Evolutionary conservation across 306 rosid species (phyloP), one percentile per base, ranked within the genome.

Genomic region (Gillenia trifoliata): DNA sequence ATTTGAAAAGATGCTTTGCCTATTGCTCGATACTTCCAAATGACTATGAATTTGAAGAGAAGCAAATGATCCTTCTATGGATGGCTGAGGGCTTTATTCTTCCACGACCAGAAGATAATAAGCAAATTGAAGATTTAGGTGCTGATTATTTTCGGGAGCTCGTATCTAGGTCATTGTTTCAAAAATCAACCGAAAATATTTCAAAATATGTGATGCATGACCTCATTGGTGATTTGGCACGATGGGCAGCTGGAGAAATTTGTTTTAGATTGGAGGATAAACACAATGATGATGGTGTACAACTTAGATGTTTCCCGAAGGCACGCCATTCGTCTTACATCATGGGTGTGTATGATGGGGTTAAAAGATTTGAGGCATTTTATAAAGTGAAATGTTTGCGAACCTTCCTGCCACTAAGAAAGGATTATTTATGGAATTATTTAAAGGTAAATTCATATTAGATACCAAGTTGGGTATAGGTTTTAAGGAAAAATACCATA

Each of bases 1-100:
- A 36, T 19, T 25, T 84, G 15, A 84, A 84, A 4, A 59, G 62
- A 11, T 84, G 88, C 7, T 84, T 85, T 81, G 79, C 88, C 11
- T 85, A 81, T 67, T 78, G 82, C 10, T 82, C 83, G 0, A 69
- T 85, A 22, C 54, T 85, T 0, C 83, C 85, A 0, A 77, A 74
- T 36, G 83, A 45, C 59, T 77, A 71, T 49, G 45, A 19, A 49
- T 41, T 81, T 4, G 13, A 50, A 5, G 76, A 73, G 13, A 3
- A n/a, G 6, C 43, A 68, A 17, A 8, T 85, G 2, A 36, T 81
- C 23, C 40, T 41, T 11, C 6, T 80, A 1, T 84, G 88, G 88
- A 84, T 81, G 83, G 88, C 85, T 6, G 82, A 84, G 69, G 77
- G 73, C 4, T 30, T 77, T 43, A 8, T 84, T 6, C 54, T 5